These are phyloP conservation scores for Sicyos edulis DNA, from an alignment of 306 rosid genomes.

Conservation along the genomic window DNA sequence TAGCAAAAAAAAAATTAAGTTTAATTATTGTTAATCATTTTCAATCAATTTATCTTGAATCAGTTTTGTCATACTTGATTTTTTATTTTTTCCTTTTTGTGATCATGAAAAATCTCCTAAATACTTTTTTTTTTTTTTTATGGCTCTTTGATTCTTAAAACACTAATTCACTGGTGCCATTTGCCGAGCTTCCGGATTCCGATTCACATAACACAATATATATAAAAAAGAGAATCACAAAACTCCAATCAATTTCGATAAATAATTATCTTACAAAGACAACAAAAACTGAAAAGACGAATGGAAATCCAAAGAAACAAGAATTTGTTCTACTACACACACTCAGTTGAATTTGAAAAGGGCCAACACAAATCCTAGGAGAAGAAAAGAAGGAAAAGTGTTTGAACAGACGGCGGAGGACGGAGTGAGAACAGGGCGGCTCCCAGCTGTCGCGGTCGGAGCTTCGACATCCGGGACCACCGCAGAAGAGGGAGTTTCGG, in stretches of 20 bases:
- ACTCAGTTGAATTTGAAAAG: conserved; percentile 38
- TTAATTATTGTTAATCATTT: no score
- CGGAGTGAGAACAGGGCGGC: conserved; percentile 53
- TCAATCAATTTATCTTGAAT: no score
- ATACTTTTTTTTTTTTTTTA: no score
- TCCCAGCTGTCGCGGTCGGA: conserved; percentile 35
- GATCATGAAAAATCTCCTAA: no score
- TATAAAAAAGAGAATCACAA: background rate
- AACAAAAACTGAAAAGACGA: background rate
- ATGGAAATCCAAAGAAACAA: background rate
- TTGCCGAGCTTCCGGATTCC: no score
- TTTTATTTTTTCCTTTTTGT: no score
- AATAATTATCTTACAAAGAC: background rate
- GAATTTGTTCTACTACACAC: background rate
- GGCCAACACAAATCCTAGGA: conserved; percentile 34
- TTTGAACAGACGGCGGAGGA: conserved; percentile 43
- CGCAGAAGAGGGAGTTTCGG: background rate
- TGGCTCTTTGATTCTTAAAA: no score
- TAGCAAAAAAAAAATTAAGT: no score
- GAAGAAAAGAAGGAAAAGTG: conserved; percentile 32
- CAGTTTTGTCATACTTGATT: no score
- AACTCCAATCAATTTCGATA: background rate
- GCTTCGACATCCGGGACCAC: conserved; percentile 30
- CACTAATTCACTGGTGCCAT: no score
- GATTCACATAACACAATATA: no score